Evolutionary conservation across 495 filamentous ascomycete species (phyloP).

Genomic region (Tuber brumale): DNA sequence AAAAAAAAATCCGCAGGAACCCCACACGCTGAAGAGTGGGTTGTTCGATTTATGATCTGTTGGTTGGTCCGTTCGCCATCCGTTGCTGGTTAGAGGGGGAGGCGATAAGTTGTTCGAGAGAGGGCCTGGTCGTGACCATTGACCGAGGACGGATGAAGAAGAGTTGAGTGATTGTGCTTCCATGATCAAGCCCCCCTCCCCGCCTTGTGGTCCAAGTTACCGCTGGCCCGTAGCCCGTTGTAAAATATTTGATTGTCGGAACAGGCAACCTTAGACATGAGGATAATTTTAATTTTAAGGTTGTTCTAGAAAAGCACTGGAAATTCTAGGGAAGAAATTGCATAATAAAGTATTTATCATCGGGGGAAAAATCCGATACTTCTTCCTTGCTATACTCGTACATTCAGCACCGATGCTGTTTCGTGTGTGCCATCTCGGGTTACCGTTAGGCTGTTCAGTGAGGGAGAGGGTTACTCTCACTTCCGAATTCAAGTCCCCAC

Average conservation of each 20-base stretch:
- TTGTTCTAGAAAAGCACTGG: not conserved
- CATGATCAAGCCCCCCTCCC: constrained; percentile 21
- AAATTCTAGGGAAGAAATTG: not conserved
- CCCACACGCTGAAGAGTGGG: constrained; percentile 38
- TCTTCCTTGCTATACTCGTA: not conserved
- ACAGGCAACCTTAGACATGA: constrained; percentile 27
- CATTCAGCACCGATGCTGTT: not conserved
- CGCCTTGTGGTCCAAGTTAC: not conserved
- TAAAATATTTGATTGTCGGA: constrained; percentile 22
- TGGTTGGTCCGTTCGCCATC: constrained; percentile 30
- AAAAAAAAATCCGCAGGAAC: constrained; percentile 27
- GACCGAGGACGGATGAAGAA: not conserved
- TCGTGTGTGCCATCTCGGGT: not conserved
- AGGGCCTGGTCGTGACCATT: not conserved
- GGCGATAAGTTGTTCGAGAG: not conserved
- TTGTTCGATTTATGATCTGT: constrained; percentile 33
- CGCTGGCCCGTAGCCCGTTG: not conserved
- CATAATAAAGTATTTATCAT: not conserved
- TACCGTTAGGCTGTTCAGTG: not conserved
- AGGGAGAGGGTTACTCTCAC: not conserved
- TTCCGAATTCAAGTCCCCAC: not conserved
- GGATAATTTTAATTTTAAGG: constrained; percentile 4
- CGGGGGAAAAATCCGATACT: not conserved
- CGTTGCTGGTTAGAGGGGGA: constrained; percentile 15
- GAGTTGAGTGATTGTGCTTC: constrained; percentile 16